Evolutionary conservation across 2,329 filamentous ascomycete genomes (phyloP).

Genomic region (Claviceps quebecensis): DNA sequence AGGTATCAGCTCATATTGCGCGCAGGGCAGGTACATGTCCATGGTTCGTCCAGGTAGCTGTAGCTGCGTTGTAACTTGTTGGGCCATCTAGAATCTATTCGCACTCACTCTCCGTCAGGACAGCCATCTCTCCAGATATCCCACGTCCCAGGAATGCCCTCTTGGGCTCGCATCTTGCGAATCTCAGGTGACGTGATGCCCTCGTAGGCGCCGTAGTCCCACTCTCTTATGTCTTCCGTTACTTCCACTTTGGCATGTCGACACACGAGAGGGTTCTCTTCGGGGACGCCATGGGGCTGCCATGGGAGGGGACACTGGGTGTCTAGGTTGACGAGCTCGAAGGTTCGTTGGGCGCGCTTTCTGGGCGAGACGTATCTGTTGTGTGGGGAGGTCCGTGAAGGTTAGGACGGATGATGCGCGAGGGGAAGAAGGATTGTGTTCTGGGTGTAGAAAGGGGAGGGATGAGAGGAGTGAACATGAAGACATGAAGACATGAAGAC

Average conservation of each 20-base stretch:
- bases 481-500: too few species aligned
- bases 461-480: not conserved
- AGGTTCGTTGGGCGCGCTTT: constrained; percentile 71
- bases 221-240: constrained; percentile 63
- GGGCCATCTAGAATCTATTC: not conserved
- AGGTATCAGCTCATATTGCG: not conserved
- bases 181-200: constrained; percentile 64
- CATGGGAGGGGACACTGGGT: constrained; percentile 58
- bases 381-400: not conserved
- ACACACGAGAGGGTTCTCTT: constrained; percentile 31
- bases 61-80: too few species aligned
- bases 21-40: too few species aligned
- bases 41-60: not conserved
- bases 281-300: constrained; percentile 32
- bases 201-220: constrained; percentile 83
- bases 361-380: constrained; percentile 72
- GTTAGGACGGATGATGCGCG: too few species aligned
- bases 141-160: constrained; percentile 49
- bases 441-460: not conserved
- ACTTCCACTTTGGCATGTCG: constrained; percentile 49
- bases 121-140: constrained; percentile 88
- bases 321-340: constrained; percentile 71
- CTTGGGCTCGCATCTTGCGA: constrained; percentile 36
- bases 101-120: constrained; percentile 65
- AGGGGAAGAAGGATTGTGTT: too few species aligned